Base-by-base conservation (phyloP, 768 basidiomycete genomes). In the Lentinula detonsa region DNA sequence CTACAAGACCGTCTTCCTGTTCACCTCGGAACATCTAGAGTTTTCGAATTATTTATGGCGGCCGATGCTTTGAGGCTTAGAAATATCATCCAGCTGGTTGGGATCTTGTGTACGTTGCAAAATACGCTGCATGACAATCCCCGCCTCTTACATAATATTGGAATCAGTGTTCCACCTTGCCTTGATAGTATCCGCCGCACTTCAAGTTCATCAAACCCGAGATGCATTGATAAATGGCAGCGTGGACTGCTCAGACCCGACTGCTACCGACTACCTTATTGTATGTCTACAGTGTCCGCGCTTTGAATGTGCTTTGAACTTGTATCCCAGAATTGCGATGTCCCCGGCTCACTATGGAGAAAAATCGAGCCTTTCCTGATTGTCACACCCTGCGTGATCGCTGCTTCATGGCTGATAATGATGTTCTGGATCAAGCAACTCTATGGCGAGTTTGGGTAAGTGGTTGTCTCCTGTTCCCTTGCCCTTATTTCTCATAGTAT, bases 401-500 rank as follows among this genome's bases (percentile, higher is more conserved):
- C 74, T 13, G 80, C 74, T 10, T 81, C 90, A 0, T 91, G 87
- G 86, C 53, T 90, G 23, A 66, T 81, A 28, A 73, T 93, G 74
- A 69, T 87, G 18, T 91, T 84, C 73, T 89, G 81, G 75, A 78
- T 89, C 63, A 85, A 81, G 65, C 74, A 85, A 65, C 80, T 94
- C 4, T 94, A 87, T 65, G 79, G 75, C 49, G 92, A 94, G 73
- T 94, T 94, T 68, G 92, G 92, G 91, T 92, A 2, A 34, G n/a
- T 50, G 8, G 9, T 35, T 28, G 28, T 28, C 28, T 43, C 39
- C 40, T 39, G 39, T 15, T 28, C 55, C 8, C 23, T 16, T 11
- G 5, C 58, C 8, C 3, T 46, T 23, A 7, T 37, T 52, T 52
- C 13, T 61, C 42, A n/a, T 16, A n/a, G 35, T 42, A 9, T 11